Evolutionary conservation across 2,329 filamentous ascomycete genomes (phyloP).

Genomic region (Tolypocladium capitatum): DNA sequence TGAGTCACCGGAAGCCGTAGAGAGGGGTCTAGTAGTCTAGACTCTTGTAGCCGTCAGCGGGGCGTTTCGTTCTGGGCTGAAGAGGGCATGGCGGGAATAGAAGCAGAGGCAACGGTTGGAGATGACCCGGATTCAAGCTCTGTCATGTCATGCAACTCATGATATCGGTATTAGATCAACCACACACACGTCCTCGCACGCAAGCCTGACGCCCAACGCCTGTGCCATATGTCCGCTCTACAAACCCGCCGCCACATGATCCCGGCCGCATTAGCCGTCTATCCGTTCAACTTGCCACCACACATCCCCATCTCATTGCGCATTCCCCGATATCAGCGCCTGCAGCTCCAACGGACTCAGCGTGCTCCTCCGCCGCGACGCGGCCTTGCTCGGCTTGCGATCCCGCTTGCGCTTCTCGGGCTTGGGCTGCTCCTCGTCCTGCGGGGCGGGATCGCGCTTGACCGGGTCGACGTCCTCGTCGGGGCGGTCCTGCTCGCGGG

Average conservation of each 20-base stretch:
- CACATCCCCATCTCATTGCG: conserved; percentile 14
- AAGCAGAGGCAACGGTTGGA: no score
- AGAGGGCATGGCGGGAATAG: no score
- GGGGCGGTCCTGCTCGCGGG: background rate
- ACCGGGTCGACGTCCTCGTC: conserved; percentile 20
- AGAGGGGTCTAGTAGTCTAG: no score
- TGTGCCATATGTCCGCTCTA: background rate
- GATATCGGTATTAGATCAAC: background rate
- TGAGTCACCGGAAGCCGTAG: no score
- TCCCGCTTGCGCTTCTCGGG: conserved; percentile 36
- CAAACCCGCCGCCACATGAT: background rate
- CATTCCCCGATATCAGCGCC: conserved; percentile 39
- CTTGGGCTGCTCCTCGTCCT: conserved; percentile 10
- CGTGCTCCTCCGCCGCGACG: conserved; percentile 58
- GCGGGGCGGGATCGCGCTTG: conserved; percentile 16
- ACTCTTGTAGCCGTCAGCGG: no score
- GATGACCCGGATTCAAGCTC: background rate
- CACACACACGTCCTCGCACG: background rate
- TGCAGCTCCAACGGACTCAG: conserved; percentile 64
- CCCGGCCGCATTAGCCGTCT: background rate
- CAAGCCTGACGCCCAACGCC: background rate
- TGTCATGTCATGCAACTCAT: background rate
- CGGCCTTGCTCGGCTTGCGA: conserved; percentile 37
- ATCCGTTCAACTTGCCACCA: background rate
- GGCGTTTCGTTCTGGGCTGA: no score